Percentiles rank a stretch among this genome's conserved stretches.
phyloP scores from a whole-genome alignment of 257 asterid genomes.

The Solanum pinnatisectum region DNA sequence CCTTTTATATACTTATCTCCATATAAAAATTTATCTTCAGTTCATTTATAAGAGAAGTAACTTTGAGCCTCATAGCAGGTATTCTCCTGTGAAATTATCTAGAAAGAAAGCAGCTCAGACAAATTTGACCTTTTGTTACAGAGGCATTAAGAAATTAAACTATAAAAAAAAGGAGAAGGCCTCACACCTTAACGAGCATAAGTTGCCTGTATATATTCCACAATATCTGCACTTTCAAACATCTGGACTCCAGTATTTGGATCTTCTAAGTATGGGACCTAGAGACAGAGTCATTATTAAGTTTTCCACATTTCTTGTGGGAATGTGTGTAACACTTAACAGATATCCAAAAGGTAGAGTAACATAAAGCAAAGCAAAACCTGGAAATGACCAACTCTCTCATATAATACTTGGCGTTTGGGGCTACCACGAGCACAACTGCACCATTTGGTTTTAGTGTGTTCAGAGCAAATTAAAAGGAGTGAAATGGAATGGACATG shows the following conservation, averaged over 20 bases:
- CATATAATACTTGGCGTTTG: slow-evolving; percentile 48
- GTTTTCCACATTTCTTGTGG: neutral
- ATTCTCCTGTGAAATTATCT: neutral
- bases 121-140: neutral
- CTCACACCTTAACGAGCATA: slow-evolving; percentile 42
- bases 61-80: neutral
- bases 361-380: slow-evolving; percentile 13
- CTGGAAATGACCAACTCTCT: slow-evolving; percentile 85
- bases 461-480: neutral
- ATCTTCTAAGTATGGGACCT: slow-evolving; percentile 94
- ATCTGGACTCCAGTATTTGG: slow-evolving; percentile 85
- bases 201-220: slow-evolving; percentile 70
- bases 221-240: slow-evolving; percentile 94
- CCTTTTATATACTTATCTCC: neutral
- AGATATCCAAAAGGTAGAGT: neutral
- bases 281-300: neutral
- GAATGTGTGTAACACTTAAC: neutral
- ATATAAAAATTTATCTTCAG: neutral
- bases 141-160: neutral
- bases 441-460: slow-evolving; percentile 7
- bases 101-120: neutral
- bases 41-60: neutral
- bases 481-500: neutral
- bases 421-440: slow-evolving; percentile 98
- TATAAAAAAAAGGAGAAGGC: neutral